A percentile compares a stretch with the other conserved stretches of the same genome.
Evolutionary conservation across 148 eudicot genomes (phyloP).

Genomic region (Selenicereus undatus): DNA sequence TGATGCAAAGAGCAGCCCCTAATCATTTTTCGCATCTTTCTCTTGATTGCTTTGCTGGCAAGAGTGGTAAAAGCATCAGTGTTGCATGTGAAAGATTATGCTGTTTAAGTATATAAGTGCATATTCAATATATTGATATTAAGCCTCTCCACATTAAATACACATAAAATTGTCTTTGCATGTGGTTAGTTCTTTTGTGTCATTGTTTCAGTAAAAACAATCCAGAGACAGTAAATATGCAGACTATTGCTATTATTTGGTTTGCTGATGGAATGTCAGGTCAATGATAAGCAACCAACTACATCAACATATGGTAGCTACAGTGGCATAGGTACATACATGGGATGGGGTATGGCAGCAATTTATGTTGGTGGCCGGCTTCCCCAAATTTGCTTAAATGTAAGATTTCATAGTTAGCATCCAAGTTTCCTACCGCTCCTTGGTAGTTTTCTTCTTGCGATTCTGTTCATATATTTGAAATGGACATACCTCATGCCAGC

Average conservation of each 20-base stretch:
- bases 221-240: not conserved
- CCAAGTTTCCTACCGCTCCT: not conserved
- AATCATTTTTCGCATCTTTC: too few species aligned
- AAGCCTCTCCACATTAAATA: too few species aligned
- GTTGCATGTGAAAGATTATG: too few species aligned
- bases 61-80: too few species aligned
- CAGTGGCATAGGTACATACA: slow-evolving; percentile 41
- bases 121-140: too few species aligned
- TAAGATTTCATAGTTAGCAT: slow-evolving; percentile 25
- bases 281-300: slow-evolving; percentile 16
- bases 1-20: too few species aligned
- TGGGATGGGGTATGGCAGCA: slow-evolving; percentile 85
- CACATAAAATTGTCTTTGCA: too few species aligned
- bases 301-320: slow-evolving; percentile 22
- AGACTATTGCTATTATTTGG: not conserved
- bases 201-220: too few species aligned
- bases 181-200: too few species aligned
- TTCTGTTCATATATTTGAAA: not conserved
- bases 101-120: too few species aligned
- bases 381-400: slow-evolving; percentile 80
- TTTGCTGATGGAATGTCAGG: slow-evolving; percentile 40
- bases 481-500: not conserved
- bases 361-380: slow-evolving; percentile 82
- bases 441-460: too few species aligned
- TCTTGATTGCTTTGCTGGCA: too few species aligned